Conservation (phyloP, 2,329 filamentous ascomycete genomes). For the Arthrobotrys sphaeroides region DNA sequence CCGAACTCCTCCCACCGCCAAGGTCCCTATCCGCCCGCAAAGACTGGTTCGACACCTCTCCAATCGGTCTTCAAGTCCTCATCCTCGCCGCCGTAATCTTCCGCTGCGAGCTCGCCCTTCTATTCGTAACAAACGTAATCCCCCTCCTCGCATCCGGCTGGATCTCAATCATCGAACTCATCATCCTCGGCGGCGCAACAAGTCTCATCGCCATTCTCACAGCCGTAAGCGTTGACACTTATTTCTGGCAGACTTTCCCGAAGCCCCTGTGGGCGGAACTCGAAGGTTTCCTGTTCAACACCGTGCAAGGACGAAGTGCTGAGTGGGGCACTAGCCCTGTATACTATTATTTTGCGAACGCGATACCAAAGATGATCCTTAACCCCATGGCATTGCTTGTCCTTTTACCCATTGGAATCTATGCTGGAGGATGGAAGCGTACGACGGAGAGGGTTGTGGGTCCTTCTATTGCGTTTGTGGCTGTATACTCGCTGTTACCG, state of each 20-base stretch:
- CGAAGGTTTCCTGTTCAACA: conserved; percentile 89
- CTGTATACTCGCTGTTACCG: conserved; percentile 84
- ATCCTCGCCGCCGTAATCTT: conserved; percentile 85
- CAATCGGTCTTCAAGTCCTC: conserved; percentile 65
- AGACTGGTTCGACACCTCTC: conserved; percentile 72
- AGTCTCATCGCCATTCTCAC: conserved; percentile 72
- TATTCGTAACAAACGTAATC: conserved; percentile 74
- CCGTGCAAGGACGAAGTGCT: conserved; percentile 80
- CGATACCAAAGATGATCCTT: conserved; percentile 81
- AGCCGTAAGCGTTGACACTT: conserved; percentile 83
- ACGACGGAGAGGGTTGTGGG: conserved; percentile 67
- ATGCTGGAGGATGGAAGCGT: conserved; percentile 58
- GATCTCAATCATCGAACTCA: conserved; percentile 68
- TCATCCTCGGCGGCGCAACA: conserved; percentile 73
- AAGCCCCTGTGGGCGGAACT: conserved; percentile 86
- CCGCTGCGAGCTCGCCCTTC: conserved; percentile 84
- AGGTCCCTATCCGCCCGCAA: conserved; percentile 58
- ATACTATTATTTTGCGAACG: conserved; percentile 84
- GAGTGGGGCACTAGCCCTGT: conserved; percentile 88
- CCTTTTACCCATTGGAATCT: conserved; percentile 68
- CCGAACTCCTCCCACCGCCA: conserved; percentile 62
- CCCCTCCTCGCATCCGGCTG: conserved; percentile 70
- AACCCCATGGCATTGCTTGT: conserved; percentile 73
- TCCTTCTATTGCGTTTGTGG: conserved; percentile 77
- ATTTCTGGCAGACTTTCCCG: conserved; percentile 81